Evolutionary conservation across 345 rosid species (phyloP).

Genomic region (Alliaria petiolata): DNA sequence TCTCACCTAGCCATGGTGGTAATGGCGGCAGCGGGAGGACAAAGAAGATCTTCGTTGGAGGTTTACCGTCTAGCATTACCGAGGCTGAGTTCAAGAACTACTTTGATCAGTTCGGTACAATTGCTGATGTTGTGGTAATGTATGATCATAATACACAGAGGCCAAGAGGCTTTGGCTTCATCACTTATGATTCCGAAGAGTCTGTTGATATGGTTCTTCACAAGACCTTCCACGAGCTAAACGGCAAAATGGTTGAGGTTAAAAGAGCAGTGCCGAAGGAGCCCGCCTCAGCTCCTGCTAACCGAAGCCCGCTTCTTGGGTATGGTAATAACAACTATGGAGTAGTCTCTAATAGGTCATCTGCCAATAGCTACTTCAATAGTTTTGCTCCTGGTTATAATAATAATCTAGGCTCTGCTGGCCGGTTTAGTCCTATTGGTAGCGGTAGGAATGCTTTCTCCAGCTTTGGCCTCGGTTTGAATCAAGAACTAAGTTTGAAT

Average conservation of each 20-base stretch:
- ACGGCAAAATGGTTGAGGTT: constrained; percentile 98
- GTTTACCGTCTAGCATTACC: constrained; percentile 70
- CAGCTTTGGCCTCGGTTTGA: constrained; percentile 68
- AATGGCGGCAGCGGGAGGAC: constrained; percentile 62
- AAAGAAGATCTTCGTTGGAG: constrained; percentile 91
- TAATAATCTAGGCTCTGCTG: constrained; percentile 57
- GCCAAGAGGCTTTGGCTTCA: constrained; percentile 99
- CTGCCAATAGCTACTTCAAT: constrained; percentile 65
- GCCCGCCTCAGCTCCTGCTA: constrained; percentile 53
- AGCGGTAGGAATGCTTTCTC: constrained; percentile 55
- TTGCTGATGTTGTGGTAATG: constrained; percentile 94
- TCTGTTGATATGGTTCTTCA: constrained; percentile 87
- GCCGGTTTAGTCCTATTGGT: constrained; percentile 75
- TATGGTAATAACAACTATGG: constrained; percentile 58
- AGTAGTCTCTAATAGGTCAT: constrained; percentile 34
- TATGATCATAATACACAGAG: constrained; percentile 97
- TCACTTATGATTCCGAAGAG: constrained; percentile 88
- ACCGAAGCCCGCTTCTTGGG: constrained; percentile 65
- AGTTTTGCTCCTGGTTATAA: constrained; percentile 69
- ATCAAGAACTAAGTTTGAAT: constrained; percentile 63
- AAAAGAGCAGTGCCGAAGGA: constrained; percentile 98
- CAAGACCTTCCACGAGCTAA: constrained; percentile 90
- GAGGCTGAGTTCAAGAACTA: constrained; percentile 71
- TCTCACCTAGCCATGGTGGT: constrained; percentile 36
- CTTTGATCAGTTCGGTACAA: constrained; percentile 84